Evolutionary conservation across 148 eudicot species (phyloP).

Genomic region (Camellia lanceoleosa): DNA sequence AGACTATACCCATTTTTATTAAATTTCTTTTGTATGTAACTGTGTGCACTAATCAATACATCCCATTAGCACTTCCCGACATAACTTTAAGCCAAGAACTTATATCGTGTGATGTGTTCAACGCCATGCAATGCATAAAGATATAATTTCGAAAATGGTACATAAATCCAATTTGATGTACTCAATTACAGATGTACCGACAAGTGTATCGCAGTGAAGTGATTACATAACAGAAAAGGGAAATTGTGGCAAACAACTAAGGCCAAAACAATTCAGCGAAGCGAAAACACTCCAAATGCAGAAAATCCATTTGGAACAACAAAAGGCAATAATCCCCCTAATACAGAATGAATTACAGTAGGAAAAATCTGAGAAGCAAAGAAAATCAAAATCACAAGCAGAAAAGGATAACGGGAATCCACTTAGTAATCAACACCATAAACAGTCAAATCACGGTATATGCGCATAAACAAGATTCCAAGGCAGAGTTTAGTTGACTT

Average conservation of each 20-base stretch:
- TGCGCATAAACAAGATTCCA: not conserved
- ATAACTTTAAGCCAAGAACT: not conserved
- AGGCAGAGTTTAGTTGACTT: not conserved
- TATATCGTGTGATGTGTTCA: not conserved
- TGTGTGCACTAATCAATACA: not conserved
- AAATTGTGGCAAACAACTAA: not conserved
- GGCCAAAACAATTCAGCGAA: slow-evolving; percentile 5
- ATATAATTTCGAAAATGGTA: not conserved
- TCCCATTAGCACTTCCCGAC: not conserved
- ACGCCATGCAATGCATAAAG: not conserved
- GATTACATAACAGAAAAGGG: not conserved
- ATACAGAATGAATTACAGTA: not conserved
- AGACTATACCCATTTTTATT: not conserved
- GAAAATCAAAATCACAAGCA: not conserved
- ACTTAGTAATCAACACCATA: not conserved
- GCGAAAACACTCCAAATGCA: not conserved
- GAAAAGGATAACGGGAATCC: not conserved
- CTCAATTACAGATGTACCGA: not conserved
- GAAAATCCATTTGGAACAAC: not conserved
- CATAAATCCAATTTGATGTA: not conserved
- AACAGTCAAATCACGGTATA: not conserved
- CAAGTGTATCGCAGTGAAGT: not conserved
- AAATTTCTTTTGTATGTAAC: not conserved
- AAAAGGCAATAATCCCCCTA: not conserved
- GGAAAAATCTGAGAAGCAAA: not conserved